phyloP scores from a whole-genome alignment of 225 moss, liverwort and hornwort genomes.

The Bryum argenteum region DNA sequence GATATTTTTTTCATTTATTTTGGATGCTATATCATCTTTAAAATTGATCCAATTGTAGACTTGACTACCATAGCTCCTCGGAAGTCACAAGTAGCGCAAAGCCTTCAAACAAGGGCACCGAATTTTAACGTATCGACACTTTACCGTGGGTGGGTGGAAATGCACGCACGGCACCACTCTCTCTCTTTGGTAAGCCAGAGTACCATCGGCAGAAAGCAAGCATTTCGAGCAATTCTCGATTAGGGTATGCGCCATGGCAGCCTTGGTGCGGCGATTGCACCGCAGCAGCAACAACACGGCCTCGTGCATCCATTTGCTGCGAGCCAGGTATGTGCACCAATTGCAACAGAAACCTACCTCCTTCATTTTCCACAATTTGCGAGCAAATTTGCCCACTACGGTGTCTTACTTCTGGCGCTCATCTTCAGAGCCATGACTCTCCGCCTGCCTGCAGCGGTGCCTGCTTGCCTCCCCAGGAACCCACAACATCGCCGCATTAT shows the following conservation, averaged over 20 bases:
- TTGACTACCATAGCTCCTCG: too few relatives aligned
- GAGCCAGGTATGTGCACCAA: conserved; percentile 33
- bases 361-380: background rate
- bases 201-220: too few relatives aligned
- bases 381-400: background rate
- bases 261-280: conserved; percentile 45
- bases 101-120: too few relatives aligned
- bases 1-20: too few relatives aligned
- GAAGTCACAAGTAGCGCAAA: too few relatives aligned
- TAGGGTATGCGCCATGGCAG: conserved; percentile 40
- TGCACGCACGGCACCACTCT: too few relatives aligned
- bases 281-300: conserved; percentile 12
- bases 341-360: background rate
- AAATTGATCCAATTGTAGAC: too few relatives aligned
- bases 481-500: background rate
- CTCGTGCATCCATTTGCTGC: conserved; percentile 21
- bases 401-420: conserved; percentile 18
- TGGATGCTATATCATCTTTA: too few relatives aligned
- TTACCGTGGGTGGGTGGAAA: too few relatives aligned
- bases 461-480: conserved; percentile 32
- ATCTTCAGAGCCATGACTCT: conserved; percentile 38
- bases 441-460: conserved; percentile 44
- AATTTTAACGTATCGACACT: too few relatives aligned
- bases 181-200: too few relatives aligned
- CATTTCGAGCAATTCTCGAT: background rate